Evolutionary conservation across 2,329 filamentous ascomycete genomes (phyloP).

Genomic region (Talaromyces sp.): DNA sequence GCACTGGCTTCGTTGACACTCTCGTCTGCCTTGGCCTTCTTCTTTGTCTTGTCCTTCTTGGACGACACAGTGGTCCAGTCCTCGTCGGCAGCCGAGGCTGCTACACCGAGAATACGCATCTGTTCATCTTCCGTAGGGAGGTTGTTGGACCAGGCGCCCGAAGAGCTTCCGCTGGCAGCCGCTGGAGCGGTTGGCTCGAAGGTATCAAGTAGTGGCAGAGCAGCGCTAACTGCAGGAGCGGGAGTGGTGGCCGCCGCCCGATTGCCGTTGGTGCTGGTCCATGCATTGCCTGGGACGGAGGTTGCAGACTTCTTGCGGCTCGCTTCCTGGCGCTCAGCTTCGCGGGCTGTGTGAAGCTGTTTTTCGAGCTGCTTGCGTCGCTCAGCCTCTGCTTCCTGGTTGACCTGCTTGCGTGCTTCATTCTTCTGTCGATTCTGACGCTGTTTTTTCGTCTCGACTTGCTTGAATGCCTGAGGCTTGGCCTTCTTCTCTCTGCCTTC

Average conservation of each 20-base stretch:
- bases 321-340: conserved; percentile 77
- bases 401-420: conserved; percentile 70
- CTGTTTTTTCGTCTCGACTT: conserved; percentile 87
- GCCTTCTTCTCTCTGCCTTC: conserved; percentile 58
- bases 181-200: conserved; percentile 32
- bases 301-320: conserved; percentile 47
- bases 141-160: conserved; percentile 44
- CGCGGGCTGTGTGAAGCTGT: conserved; percentile 75
- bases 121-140: conserved; percentile 61
- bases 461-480: conserved; percentile 57
- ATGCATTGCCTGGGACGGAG: conserved; percentile 47
- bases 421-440: conserved; percentile 87
- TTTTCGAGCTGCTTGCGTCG: conserved; percentile 74
- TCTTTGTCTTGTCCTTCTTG: conserved; percentile 54
- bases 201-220: conserved; percentile 39
- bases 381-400: conserved; percentile 73
- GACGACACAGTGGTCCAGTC: conserved; percentile 60
- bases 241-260: conserved; percentile 17
- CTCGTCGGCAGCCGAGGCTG: conserved; percentile 42
- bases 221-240: conserved; percentile 22
- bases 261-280: conserved; percentile 42
- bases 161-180: conserved; percentile 22
- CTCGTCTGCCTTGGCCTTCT: conserved; percentile 39
- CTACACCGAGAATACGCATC: conserved; percentile 49
- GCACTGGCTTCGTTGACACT: conserved; percentile 45